Base-by-base conservation (phyloP, 2,329 filamentous ascomycete genomes). In the Alternaria triticimaculans region DNA sequence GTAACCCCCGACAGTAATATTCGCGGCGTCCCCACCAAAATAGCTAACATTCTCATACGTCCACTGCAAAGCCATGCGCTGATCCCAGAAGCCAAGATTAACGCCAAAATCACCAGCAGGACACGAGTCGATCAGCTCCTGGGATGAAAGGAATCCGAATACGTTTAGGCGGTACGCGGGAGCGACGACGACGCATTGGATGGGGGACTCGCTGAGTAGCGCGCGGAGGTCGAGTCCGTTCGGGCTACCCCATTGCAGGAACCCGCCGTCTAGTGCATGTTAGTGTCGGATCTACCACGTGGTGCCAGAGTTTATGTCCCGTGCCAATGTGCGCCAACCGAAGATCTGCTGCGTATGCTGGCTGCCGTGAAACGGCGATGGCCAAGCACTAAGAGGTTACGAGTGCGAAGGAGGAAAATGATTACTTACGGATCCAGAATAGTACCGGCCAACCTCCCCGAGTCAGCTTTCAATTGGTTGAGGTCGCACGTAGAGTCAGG, bases 61-160 rank as follows among this genome's bases (percentile, higher is more conserved):
- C 86, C 86, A 88, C 71, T 88, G 85, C 8, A 88, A 76, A 2
- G 86, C 86, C 23, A 84, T 69, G 11, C 86, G 79, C 66, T 87
- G 86, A 62, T 88, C 86, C 85, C 85, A 87, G 75, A 88, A 87
- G 4, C 86, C 86, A 26, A 84, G 77, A 60, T 88, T 88, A 2
- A 83, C 82, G 3, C 78, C 74, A 26, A 66, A 72, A 21, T 74
- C 72, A 1, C 62, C 26, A 37, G 33, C 4, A 37, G 33, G 7
- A 37, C 65, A 72, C 0, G 79, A 77, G 33, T 83, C 80, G 2
- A 79, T 72, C 4, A 88, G 68, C 65, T 87, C 85, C 3, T 76
- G 65, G 2, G 83, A 83, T 21, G 85, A 83, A 1, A 88, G 78
- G 70, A 88, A 89, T 1, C 87, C 87, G 55, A 88, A 84, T 1